Evolutionary conservation across 2,329 filamentous ascomycete species (phyloP), one percentile per base, ranked within the genome.

Genomic region (Fusarium xylarioides): DNA sequence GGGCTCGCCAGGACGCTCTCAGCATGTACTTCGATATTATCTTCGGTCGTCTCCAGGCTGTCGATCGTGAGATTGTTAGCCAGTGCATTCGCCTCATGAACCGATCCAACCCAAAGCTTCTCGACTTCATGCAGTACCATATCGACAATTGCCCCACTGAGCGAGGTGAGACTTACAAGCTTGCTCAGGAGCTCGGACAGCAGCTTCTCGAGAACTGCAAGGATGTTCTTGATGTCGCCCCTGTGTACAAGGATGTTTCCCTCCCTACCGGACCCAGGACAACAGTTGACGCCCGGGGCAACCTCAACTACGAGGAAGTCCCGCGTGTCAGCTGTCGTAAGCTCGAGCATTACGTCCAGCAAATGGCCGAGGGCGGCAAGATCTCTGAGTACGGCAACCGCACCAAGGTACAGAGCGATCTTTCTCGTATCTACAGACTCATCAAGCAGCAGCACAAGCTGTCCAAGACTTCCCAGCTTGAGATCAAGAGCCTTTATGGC

Each of bases 11-110:
- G 82, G 96, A 99, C 82, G 96, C 95, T 34, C 90, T 99, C 60
- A 96, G 89, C 86, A 99, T 99, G 95, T 99, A 96, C 87, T 99
- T 95, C 85, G 96, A 99, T 80, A 97, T 99, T 80, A 98, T 99
- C 80, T 99, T 99, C 78, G 96, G 96, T 66, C 91, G 96, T 69
- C 90, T 99, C 60, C 91, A 96, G 86, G 94, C 92, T 55, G 93
- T 99, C 44, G 96, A 99, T 79, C 93, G 96, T 73, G 96, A 99
- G 83, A 99, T 98, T 78, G 96, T 99, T 81, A 98, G 95, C 84
- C 95, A 95, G 82, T 99, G 96, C 85, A 98, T 99, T 80, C 93
- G 94, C 76, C 96, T 99, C 84, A 99, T 99, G 96, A 99, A 98
- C 86, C 93, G 96, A 71, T 97, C 96, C 38, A 99, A 98, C 81